Evolutionary conservation across 2,329 filamentous ascomycete species (phyloP).

Genomic region (Rhynchosporium agropyri): DNA sequence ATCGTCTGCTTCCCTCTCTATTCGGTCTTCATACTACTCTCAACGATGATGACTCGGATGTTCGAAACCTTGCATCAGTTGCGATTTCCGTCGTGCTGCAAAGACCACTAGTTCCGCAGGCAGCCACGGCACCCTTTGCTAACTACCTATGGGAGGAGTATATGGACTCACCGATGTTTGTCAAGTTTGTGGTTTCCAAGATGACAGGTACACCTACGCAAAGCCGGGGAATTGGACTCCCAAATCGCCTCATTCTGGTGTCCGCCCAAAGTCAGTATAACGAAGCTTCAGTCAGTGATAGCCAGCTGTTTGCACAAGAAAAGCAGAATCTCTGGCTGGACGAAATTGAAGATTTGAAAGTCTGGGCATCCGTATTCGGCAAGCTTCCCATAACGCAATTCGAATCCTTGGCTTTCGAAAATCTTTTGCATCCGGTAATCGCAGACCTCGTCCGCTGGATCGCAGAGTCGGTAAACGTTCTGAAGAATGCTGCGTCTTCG

Average conservation of each 20-base stretch:
- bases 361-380: constrained; percentile 60
- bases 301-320: constrained; percentile 80
- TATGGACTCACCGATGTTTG: constrained; percentile 14
- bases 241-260: constrained; percentile 29
- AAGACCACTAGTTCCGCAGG: constrained; percentile 46
- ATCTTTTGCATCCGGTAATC: neutral
- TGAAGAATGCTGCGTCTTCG: constrained; percentile 40
- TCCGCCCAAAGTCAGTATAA: constrained; percentile 47
- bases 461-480: constrained; percentile 21
- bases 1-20: constrained; percentile 1
- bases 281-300: constrained; percentile 56
- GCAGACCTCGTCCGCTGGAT: constrained; percentile 51
- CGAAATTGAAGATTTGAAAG: constrained; percentile 69
- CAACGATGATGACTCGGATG: constrained; percentile 24
- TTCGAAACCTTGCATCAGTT: constrained; percentile 21
- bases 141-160: constrained; percentile 24
- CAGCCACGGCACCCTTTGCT: constrained; percentile 25
- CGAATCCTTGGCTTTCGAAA: neutral
- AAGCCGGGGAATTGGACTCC: neutral
- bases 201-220: constrained; percentile 30
- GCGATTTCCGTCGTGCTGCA: constrained; percentile 46
- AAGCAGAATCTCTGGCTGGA: constrained; percentile 96
- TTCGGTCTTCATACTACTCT: constrained; percentile 14
- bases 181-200: constrained; percentile 26
- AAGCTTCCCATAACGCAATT: neutral